Conservation (phyloP, 129 eudicot species). For the Flaveria brownii region DNA sequence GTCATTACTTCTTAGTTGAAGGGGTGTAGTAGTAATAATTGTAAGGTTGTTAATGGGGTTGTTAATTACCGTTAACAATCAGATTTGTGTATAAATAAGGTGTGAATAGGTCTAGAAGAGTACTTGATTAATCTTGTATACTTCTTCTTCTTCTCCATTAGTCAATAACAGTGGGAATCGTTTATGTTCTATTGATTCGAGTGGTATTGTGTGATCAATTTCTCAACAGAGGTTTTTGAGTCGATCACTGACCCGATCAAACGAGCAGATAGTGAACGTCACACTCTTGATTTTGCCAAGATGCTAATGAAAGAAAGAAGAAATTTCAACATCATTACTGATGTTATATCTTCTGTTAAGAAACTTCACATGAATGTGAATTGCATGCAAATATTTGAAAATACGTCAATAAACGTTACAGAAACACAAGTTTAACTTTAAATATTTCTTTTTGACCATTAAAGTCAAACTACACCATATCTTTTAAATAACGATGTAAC, state of each 20-base stretch:
- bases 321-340: conserved; percentile 43
- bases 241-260: conserved; percentile 54
- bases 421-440: background rate
- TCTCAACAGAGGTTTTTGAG: too few species aligned
- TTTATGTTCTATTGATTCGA: too few species aligned
- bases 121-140: too few species aligned
- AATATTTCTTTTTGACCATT: conserved; percentile 1
- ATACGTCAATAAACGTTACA: background rate
- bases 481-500: background rate
- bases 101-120: too few species aligned
- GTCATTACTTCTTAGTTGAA: too few species aligned
- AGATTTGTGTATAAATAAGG: too few species aligned
- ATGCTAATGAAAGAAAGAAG: conserved; percentile 63
- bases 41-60: too few species aligned
- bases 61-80: too few species aligned
- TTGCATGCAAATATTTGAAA: background rate
- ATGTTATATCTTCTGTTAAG: conserved; percentile 55
- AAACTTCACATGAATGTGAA: conserved; percentile 16
- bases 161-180: too few species aligned
- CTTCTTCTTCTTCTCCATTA: too few species aligned
- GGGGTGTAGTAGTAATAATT: too few species aligned
- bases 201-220: too few species aligned
- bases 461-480: conserved; percentile 9
- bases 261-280: conserved; percentile 73
- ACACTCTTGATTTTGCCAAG: conserved; percentile 72